Evolutionary conservation across 345 rosid genomes (phyloP), one percentile per base, ranked within the genome.

Genomic region (Cardiospermum halicacabum): DNA sequence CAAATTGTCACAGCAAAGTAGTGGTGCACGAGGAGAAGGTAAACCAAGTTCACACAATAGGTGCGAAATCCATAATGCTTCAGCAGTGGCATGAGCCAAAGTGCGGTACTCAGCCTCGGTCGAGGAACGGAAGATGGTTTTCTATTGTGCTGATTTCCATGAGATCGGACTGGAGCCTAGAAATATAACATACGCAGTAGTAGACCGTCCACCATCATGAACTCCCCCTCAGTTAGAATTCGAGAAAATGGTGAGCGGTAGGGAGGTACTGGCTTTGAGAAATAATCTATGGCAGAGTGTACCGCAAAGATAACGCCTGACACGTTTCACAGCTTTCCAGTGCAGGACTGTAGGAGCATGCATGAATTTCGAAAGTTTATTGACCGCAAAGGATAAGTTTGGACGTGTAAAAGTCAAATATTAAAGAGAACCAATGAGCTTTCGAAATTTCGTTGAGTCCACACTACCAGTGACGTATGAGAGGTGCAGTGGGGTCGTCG

Each of bases 351-450:
- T 62, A 1, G 43, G 56, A 5, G n/a, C 15, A 3, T 62, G 56
- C 66, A 62, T 62, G 27, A 26, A 48, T 62, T 62, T n/a, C 3
- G 66, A 2, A 0, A 62, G 36, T 16, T 36, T 50, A 1, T 65
- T 65, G 0, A 65, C 16, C 0, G 36, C 10, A 18, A 12, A 59
- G 0, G 37, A 13, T 0, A 71, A 19, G 9, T 71, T 40, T 0
- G 25, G 70, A 0, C 49, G 27, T 0, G 70, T 27, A 10, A 65
- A 4, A 0, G 11, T 4, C 0, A 65, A 7, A 3, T 58, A 71
- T 8, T 71, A 66, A 0, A 71, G 3, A 2, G 56, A 34, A 2
- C 70, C 50, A 11, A 65, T 36, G 0, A 60, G 3, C 0, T 21
- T 5, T 0, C 7, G 9, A 43, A 8, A 53, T 4, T 39, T 22